Base-by-base conservation (phyloP, 805 yeast species). In the Saturnispora serradocipensis region DNA sequence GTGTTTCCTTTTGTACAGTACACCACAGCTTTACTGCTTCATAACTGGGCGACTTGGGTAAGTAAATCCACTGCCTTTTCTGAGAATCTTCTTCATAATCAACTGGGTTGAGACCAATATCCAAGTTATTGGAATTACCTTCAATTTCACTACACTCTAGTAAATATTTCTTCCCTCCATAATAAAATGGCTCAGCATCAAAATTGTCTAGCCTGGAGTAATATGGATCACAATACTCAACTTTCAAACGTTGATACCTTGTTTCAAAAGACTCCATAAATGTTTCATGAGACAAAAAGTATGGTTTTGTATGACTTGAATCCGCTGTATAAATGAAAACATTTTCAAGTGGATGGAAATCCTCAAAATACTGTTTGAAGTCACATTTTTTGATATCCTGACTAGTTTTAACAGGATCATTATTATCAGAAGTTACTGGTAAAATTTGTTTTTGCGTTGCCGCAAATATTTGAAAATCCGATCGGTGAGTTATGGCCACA, bases 161-260 rank as follows among this genome's bases (percentile, higher is more conserved):
- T 1, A 66, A 68, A 54, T 81, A 80, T 56, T 76, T 78, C 54
- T 74, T 79, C 5, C 89, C 90, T 1, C 90, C 90, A 65, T 80
- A 82, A 0, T 77, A 65, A 50, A 84, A 76, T 0, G 91, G 82
- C 10, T 66, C 64, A 5, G 64, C 59, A 2, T 78, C 82, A 6
- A 76, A 67, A 57, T 87, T 90, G 1, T 64, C 59, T 0, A 70
- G 58, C 15, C 75, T 72, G 27, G 81, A 75, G 58, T 80, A 90
- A 56, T 67, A 80, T 0, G 97, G 95, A 55, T 78, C 84, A 1
- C 58, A 52, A 60, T 84, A 83, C 13, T 80, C 74, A 13, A 78
- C 65, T 55, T 75, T 72, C 2, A 85, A 73, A 13, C 74, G 58
- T 0, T 81, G 82, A 25, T 62, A 56, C 0, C 63, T 63, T 5